phyloP scores from a whole-genome alignment of 352 stramenopile species.

The Globisporangium canariense region DNA sequence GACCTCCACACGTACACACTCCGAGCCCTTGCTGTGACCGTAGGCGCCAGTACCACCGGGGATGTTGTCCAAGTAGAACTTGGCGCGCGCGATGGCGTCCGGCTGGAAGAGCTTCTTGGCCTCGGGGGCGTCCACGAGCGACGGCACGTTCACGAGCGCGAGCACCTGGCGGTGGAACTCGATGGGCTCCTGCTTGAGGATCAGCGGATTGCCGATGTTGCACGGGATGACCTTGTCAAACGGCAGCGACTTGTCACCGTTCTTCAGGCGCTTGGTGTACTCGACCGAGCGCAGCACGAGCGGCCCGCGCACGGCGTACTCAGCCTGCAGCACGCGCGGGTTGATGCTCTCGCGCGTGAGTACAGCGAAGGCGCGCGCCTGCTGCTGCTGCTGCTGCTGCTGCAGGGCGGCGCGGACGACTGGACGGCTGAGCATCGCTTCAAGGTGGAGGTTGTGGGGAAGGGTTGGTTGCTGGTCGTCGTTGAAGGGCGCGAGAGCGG shows the following conservation, averaged over 20 bases:
- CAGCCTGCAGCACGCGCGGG: constrained; percentile 65
- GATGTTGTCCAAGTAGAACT: constrained; percentile 86
- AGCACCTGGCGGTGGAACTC: constrained; percentile 93
- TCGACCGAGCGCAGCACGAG: constrained; percentile 82
- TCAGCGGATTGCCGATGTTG: constrained; percentile 98
- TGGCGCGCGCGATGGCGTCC: constrained; percentile 86
- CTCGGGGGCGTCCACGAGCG: constrained; percentile 81
- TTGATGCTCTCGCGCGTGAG: constrained; percentile 81
- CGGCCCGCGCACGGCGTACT: constrained; percentile 89
- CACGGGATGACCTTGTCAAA: constrained; percentile 96
- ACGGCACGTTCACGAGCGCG: constrained; percentile 86
- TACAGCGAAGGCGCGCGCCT: constrained; percentile 50
- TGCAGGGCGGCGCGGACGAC: constrained; percentile 1
- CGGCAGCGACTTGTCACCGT: constrained; percentile 66
- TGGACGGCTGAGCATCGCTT: constrained; percentile 12
- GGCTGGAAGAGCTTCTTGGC: constrained; percentile 77
- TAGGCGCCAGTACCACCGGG: constrained; percentile 90
- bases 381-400: constrained; percentile 9
- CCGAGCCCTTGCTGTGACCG: constrained; percentile 89
- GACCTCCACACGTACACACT: constrained; percentile 88
- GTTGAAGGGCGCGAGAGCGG: constrained; percentile 1
- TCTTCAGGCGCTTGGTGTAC: constrained; percentile 63
- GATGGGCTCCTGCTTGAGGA: constrained; percentile 93
- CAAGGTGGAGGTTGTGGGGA: not conserved
- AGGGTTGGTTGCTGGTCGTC: not conserved